Conservation (phyloP, 805 yeast genomes). For the Candida montana region DNA sequence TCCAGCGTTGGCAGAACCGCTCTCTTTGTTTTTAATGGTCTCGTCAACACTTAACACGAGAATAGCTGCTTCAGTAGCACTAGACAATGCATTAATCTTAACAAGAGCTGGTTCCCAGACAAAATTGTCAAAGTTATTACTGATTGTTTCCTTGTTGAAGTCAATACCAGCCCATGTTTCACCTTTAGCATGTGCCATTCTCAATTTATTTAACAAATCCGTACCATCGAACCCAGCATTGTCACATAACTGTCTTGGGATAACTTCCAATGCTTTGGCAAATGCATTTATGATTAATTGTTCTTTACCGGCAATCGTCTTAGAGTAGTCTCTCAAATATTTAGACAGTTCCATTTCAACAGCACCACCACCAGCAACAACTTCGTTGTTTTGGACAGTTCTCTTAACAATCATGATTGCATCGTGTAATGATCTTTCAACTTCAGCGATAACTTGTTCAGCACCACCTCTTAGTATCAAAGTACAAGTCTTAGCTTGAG, state of each 20-base stretch:
- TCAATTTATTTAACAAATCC: constrained; percentile 82
- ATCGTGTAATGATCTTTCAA: constrained; percentile 94
- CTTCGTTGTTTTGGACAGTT: constrained; percentile 76
- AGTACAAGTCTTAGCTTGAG: constrained; percentile 90
- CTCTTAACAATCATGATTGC: constrained; percentile 98
- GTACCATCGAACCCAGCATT: constrained; percentile 99
- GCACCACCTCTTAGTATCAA: constrained; percentile 95
- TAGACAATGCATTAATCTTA: constrained; percentile 85
- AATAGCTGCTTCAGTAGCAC: constrained; percentile 96
- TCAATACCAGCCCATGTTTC: constrained; percentile 91
- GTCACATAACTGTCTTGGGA: constrained; percentile 96
- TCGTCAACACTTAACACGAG: constrained; percentile 93
- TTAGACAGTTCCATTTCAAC: constrained; percentile 95
- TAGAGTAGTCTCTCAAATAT: constrained; percentile 79
- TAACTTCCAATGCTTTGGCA: constrained; percentile 91
- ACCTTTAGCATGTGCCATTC: constrained; percentile 93
- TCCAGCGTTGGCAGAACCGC: constrained; percentile 46
- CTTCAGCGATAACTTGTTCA: constrained; percentile 96
- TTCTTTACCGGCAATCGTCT: constrained; percentile 90
- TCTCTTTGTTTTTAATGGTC: constrained; percentile 73
- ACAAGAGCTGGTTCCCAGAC: constrained; percentile 99
- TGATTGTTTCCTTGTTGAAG: constrained; percentile 75
- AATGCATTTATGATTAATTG: constrained; percentile 88
- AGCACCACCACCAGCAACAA: constrained; percentile 99
- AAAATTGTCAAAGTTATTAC: constrained; percentile 76